Percentiles rank a stretch among this genome's conserved stretches.
Evolutionary conservation across 1,284 basidiomycete genomes (phyloP).

Genomic region (Puccinia hordei): DNA sequence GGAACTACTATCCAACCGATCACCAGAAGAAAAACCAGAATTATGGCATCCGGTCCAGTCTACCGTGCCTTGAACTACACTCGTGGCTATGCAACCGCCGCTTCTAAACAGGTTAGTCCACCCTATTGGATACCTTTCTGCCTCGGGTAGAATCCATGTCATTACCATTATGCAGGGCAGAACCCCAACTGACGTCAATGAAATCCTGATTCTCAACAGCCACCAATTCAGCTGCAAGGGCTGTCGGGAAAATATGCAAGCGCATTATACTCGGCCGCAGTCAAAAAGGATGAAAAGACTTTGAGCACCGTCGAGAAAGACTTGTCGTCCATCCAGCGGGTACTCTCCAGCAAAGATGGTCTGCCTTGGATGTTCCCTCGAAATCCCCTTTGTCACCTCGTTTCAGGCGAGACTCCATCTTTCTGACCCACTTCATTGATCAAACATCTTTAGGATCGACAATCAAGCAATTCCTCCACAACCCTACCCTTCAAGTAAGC

Average conservation of each 20-base stretch:
- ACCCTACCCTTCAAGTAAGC: slow-evolving; percentile 48
- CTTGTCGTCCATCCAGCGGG: slow-evolving; percentile 36
- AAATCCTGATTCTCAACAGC: slow-evolving; percentile 28
- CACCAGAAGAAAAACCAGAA: background rate
- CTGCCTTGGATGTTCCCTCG: slow-evolving; percentile 7
- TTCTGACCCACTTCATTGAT: background rate
- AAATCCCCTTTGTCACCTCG: slow-evolving; percentile 61
- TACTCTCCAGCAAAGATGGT: slow-evolving; percentile 47
- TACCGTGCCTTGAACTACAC: slow-evolving; percentile 46
- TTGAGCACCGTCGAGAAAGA: slow-evolving; percentile 58
- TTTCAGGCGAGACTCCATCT: slow-evolving; percentile 57
- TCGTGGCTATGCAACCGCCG: slow-evolving; percentile 45
- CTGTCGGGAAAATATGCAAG: slow-evolving; percentile 88
- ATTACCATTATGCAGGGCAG: too few relatives aligned
- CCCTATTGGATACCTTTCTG: background rate
- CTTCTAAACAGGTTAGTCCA: slow-evolving; percentile 40
- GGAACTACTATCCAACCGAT: background rate
- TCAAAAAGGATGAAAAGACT: slow-evolving; percentile 67
- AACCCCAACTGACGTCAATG: slow-evolving; percentile 16
- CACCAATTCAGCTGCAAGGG: slow-evolving; percentile 53
- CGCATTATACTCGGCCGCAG: slow-evolving; percentile 87
- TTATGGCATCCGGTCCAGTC: slow-evolving; percentile 36
- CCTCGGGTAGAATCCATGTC: background rate
- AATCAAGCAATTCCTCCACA: slow-evolving; percentile 47
- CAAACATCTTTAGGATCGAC: slow-evolving; percentile 16